These are phyloP conservation scores for Rhododendron vialii DNA, from an alignment of 148 eudicot species.

Conservation along the genomic window DNA sequence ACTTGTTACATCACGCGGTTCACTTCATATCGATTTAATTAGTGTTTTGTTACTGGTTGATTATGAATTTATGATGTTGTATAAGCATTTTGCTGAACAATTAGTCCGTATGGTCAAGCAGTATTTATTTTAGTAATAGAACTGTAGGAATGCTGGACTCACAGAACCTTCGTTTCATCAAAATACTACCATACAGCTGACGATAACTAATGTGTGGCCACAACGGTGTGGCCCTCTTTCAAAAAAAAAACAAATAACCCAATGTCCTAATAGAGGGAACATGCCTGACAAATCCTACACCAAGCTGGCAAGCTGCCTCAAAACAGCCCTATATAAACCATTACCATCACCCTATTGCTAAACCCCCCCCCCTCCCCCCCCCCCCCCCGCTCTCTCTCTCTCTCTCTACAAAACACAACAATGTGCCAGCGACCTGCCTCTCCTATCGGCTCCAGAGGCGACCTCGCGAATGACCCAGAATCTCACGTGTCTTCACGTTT, in stretches of 20 bases:
- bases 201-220: not conserved
- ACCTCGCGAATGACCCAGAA: not conserved
- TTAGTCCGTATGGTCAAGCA: not conserved
- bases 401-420: conserved; percentile 10
- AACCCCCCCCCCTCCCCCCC: not conserved
- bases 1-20: not conserved
- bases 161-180: not conserved
- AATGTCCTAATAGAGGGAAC: not conserved
- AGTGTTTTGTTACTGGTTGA: not conserved
- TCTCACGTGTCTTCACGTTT: conserved; percentile 17
- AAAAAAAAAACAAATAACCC: not conserved
- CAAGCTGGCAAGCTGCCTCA: too few relatives aligned
- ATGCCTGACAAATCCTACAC: not conserved
- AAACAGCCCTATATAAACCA: not conserved
- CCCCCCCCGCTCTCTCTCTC: conserved; percentile 9
- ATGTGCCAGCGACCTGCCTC: conserved; percentile 25
- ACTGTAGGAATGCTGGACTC: not conserved
- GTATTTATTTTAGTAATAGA: not conserved
- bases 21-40: not conserved
- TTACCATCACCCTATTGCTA: not conserved
- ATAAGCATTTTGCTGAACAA: not conserved
- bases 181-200: not conserved
- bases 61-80: not conserved
- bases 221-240: not conserved
- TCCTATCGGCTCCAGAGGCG: conserved; percentile 6